Evolutionary conservation across 768 basidiomycete genomes (phyloP), one percentile per base, ranked within the genome.

Genomic region (Suillus alpinus): DNA sequence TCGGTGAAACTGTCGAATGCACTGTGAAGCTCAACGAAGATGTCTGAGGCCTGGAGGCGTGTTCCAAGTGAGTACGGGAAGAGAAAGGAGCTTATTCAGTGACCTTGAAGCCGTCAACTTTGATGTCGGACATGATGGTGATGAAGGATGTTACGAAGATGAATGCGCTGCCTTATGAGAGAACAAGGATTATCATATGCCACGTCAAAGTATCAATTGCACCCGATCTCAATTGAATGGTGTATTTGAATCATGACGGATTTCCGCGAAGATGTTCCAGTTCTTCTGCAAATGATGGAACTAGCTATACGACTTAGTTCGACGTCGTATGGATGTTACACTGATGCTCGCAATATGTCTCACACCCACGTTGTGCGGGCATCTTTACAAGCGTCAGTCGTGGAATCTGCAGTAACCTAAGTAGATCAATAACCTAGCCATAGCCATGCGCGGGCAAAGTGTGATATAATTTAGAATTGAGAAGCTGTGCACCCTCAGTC

Each of bases 71-170:
- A 32, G 41, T 23, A 41, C 12, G 5, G 7, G 16, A 40, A 50
- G 18, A n/a, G 18, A n/a, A 56, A 44, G 16, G 31, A 18, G 47
- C 6, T 46, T n/a, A 16, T 20, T 14, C 39, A 62, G 67, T 41
- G 58, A 84, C 91, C 81, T 89, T 83, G 83, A 91, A 92, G n/a
- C 88, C 89, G 49, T 81, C 76, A 26, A 81, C 83, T 76, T 87
- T 88, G 77, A 92, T 77, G 72, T 87, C 82, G 68, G 88, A 86
- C 88, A 90, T 91, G 72, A 90, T 91, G 72, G 67, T 72, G 56
- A 58, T 47, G 7, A 52, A 18, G 14, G 18, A 34, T 10, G 34
- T 5, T 36, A 61, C 16, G 56, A 37, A 59, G 37, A 26, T 20
- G 5, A 58, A 14, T 16, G 13, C 31, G 49, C 16, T 49, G 47